These are phyloP conservation scores for Colletotrichum magnum DNA, from an alignment of 2,329 filamentous ascomycete species.

Conservation along the genomic window DNA sequence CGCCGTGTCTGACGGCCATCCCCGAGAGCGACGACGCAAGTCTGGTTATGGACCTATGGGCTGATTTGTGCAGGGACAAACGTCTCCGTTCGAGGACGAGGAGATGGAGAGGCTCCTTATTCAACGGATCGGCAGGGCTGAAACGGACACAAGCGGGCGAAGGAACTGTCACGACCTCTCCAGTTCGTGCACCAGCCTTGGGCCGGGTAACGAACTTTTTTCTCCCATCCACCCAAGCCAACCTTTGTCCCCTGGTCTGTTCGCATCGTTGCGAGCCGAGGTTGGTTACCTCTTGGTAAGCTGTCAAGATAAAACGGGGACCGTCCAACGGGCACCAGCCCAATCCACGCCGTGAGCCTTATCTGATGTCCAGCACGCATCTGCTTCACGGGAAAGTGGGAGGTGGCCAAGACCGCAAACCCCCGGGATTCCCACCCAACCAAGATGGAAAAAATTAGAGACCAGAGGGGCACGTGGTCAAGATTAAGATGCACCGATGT, in stretches of 20 bases:
- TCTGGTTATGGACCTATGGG: not conserved
- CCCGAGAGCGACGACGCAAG: not conserved
- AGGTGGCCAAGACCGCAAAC: not conserved
- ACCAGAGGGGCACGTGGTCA: slow-evolving; percentile 13
- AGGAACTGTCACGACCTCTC: slow-evolving; percentile 17
- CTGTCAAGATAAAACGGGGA: not conserved
- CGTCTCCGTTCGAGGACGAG: not conserved
- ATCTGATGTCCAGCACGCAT: slow-evolving; percentile 5
- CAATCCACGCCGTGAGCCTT: not conserved
- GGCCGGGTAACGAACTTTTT: not conserved
- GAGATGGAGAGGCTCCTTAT: not conserved
- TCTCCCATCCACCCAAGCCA: not conserved
- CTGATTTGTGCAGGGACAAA: not conserved
- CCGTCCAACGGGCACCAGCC: not conserved
- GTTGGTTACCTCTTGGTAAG: not conserved
- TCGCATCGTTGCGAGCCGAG: slow-evolving; percentile 7
- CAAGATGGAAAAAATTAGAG: not conserved
- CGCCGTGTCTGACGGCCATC: not conserved
- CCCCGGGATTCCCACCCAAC: slow-evolving; percentile 2
- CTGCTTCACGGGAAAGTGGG: slow-evolving; percentile 2
- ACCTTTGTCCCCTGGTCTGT: not conserved
- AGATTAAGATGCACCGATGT: not conserved
- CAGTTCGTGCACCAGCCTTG: not conserved
- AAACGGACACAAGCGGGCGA: slow-evolving; percentile 22
- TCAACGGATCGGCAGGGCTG: slow-evolving; percentile 33